Conservation (phyloP, 441 rosid genomes). For the Aleurites moluccanus region DNA sequence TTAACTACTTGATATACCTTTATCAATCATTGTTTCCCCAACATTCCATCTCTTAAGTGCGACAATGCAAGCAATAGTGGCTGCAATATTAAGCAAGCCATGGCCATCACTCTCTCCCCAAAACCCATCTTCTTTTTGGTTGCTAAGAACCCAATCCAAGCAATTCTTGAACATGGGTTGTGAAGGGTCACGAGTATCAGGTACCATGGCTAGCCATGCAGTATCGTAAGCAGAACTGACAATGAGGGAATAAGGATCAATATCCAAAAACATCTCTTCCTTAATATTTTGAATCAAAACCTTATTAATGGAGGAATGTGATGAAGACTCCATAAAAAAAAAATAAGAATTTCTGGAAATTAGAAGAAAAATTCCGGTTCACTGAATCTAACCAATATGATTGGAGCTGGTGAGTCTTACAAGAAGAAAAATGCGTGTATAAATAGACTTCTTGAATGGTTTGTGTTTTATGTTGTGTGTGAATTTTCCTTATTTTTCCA, state of each 20-base stretch:
- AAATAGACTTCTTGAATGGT: too few species aligned
- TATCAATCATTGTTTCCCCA: conserved; percentile 25
- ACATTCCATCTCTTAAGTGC: conserved; percentile 53
- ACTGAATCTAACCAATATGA: too few species aligned
- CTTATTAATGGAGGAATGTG: conserved; percentile 18
- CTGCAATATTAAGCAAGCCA: conserved; percentile 35
- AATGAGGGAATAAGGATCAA: conserved; percentile 36
- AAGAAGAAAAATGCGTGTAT: too few species aligned
- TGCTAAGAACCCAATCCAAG: conserved; percentile 55
- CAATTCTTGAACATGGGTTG: conserved; percentile 54
- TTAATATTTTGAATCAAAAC: conserved; percentile 39
- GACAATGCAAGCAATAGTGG: conserved; percentile 54
- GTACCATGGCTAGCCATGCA: conserved; percentile 72
- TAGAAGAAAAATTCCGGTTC: too few species aligned
- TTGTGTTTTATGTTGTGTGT: too few species aligned
- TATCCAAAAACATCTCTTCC: conserved; percentile 23
- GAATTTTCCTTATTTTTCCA: too few species aligned
- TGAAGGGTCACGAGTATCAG: conserved; percentile 18
- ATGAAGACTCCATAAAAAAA: conserved; percentile 26
- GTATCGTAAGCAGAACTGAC: conserved; percentile 65
- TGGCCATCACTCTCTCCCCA: conserved; percentile 53
- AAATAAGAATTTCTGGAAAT: too few species aligned
- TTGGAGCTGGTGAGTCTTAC: too few species aligned
- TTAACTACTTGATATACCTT: conserved; percentile 31
- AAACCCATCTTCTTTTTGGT: conserved; percentile 49